Evolutionary conservation across 2,329 filamentous ascomycete species (phyloP).

Genomic region (Teratosphaeria epicoccoides): DNA sequence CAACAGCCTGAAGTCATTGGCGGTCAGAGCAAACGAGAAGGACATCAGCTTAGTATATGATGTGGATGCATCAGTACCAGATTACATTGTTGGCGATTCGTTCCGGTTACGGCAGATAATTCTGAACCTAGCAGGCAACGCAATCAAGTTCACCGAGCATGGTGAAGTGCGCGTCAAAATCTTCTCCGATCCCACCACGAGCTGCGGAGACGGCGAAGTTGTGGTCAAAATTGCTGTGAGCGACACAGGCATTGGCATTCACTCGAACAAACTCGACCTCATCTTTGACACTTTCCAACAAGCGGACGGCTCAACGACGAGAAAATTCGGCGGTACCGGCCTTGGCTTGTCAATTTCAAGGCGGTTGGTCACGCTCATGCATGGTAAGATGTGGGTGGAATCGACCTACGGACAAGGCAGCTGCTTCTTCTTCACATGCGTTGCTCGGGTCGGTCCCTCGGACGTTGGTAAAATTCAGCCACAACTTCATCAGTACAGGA

Average conservation of each 20-base stretch:
- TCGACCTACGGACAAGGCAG: constrained; percentile 86
- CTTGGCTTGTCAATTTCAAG: constrained; percentile 92
- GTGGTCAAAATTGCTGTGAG: constrained; percentile 92
- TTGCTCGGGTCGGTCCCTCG: constrained; percentile 71
- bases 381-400: constrained; percentile 90
- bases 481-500: constrained; percentile 79
- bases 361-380: constrained; percentile 89
- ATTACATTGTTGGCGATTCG: constrained; percentile 91
- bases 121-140: constrained; percentile 91
- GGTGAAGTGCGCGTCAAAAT: constrained; percentile 96
- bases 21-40: constrained; percentile 96
- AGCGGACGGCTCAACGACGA: constrained; percentile 90
- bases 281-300: constrained; percentile 99
- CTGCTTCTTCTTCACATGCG: constrained; percentile 93
- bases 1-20: constrained; percentile 90
- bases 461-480: constrained; percentile 69
- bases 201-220: constrained; percentile 64
- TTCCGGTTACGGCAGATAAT: constrained; percentile 96
- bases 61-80: constrained; percentile 84
- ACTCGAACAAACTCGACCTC: constrained; percentile 85
- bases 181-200: constrained; percentile 54
- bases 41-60: constrained; percentile 86
- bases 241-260: constrained; percentile 94
- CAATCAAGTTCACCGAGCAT: constrained; percentile 97
- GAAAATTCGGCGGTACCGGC: constrained; percentile 91